phyloP scores from a whole-genome alignment of 2,329 filamentous ascomycete species.

The Fusarium nanum region DNA sequence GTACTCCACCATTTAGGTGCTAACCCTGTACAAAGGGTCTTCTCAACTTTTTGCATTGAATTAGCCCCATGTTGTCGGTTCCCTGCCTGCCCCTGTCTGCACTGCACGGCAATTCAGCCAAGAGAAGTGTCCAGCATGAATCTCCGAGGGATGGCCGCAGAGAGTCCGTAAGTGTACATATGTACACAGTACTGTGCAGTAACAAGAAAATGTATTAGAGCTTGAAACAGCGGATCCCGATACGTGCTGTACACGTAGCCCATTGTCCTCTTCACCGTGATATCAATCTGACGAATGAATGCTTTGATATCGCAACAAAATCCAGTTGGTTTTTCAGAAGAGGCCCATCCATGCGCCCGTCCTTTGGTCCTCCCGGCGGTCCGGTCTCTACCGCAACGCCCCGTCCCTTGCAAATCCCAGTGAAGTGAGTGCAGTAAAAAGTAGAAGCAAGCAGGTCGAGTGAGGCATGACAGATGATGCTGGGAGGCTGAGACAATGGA shows the following conservation, averaged over 20 bases:
- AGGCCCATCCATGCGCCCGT: constrained; percentile 4
- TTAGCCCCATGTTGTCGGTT: constrained; percentile 18
- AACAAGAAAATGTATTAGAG: constrained; percentile 3
- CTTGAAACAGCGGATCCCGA: neutral
- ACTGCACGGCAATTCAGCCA: constrained; percentile 15
- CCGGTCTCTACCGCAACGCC: constrained; percentile 34
- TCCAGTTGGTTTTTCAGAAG: constrained; percentile 1
- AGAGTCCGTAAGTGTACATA: constrained; percentile 9
- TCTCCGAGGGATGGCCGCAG: constrained; percentile 35
- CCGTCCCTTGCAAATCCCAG: neutral
- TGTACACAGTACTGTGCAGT: neutral
- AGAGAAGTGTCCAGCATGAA: constrained; percentile 24
- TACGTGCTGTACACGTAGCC: neutral
- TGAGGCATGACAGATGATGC: constrained; percentile 10
- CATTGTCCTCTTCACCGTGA: neutral
- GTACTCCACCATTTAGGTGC: neutral
- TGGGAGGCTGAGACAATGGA: constrained; percentile 30
- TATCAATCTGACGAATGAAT: constrained; percentile 1
- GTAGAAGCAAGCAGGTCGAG: neutral
- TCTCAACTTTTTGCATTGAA: constrained; percentile 12
- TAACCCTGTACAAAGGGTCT: constrained; percentile 33
- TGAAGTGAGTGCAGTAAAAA: neutral
- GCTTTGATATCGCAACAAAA: neutral
- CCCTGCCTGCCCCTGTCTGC: constrained; percentile 23
- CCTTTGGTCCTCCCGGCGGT: constrained; percentile 15